Base-by-base conservation (phyloP, 2,329 filamentous ascomycete genomes). In the Cladophialophora carrionii region DNA sequence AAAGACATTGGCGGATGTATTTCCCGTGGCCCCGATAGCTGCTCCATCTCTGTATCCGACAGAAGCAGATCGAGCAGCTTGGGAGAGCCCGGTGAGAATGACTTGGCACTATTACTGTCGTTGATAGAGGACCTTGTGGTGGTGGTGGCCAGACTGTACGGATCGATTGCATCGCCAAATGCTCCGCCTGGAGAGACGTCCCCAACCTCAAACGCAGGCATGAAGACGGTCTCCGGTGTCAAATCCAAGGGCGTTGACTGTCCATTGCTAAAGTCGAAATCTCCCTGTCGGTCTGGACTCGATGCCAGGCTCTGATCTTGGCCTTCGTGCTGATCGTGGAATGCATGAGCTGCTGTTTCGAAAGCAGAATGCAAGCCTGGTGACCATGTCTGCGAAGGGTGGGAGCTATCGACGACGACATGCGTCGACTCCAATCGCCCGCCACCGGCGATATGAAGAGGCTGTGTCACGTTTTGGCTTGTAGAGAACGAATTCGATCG, bases 41-140 rank as follows among this genome's bases (percentile, higher is more conserved):
- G 75, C 70, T 75, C 80, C 31, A 83, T 72, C 64, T 83, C 80
- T 12, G 80, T 81, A 4, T 79, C 81, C 6, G 29, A 22, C 9
- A 82, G 79, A n/a, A 81, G 70, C 20, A 83, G 73, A 20, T 83
- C 81, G 52, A 81, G 73, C 46, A 83, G 71, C 59, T 78, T 78
- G 41, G 82, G 82, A 26, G 81, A 82, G 61, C 79, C 80, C 46
- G 80, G 80, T 59, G 76, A 75, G 60, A 77, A 70, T 0, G 69
- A 71, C 73, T 75, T 53, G 76, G 75, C 64, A 74, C 70, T 55
- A 74, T 73, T 54, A 74, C 49, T 62, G 34, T 68, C 68, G 49
- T 56, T 64, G 37, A 29, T 20, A 75, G 14, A 70, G 70, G 62
- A 69, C 72, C 57, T 73, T 71, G 8, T 62, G 68, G 43, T 68